These are phyloP conservation scores for Phlebiopsis gigantea DNA, from an alignment of 768 basidiomycete species.

Conservation along the genomic window DNA sequence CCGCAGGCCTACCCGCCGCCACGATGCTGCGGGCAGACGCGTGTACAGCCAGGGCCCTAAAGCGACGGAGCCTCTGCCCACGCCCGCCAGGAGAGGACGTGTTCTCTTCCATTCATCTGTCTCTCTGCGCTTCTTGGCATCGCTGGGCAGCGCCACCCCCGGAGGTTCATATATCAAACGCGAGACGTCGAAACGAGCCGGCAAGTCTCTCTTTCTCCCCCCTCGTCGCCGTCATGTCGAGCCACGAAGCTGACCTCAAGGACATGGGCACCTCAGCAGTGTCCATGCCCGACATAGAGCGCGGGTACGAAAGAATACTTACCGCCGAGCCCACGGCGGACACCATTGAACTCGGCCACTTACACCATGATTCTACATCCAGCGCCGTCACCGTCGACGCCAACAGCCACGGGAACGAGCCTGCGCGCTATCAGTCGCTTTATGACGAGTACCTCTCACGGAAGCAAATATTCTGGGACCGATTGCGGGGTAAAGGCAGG, in stretches of 20 bases:
- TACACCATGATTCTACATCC: neutral
- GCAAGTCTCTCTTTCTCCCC: conserved; percentile 1
- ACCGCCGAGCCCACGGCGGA: neutral
- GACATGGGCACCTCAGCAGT: neutral
- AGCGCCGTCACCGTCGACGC: neutral
- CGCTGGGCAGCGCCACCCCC: neutral
- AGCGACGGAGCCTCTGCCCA: neutral
- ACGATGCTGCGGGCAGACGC: neutral
- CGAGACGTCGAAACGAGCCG: neutral
- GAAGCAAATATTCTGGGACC: conserved; percentile 31
- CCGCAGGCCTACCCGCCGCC: neutral
- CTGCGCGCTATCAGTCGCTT: neutral
- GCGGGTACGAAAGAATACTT: conserved; percentile 1
- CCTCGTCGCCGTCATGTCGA: neutral
- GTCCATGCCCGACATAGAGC: conserved; percentile 1
- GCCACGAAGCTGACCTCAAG: neutral
- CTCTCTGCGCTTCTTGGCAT: conserved; percentile 1
- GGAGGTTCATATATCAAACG: neutral
- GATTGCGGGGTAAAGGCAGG: conserved; percentile 41
- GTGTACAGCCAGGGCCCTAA: neutral
- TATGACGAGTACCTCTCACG: neutral
- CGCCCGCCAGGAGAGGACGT: neutral
- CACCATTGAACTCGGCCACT: neutral
- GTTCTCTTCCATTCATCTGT: neutral
- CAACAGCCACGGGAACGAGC: neutral